These are phyloP conservation scores for Xerocomus nothofagi DNA, from an alignment of 1,284 basidiomycete species.

Conservation along the genomic window DNA sequence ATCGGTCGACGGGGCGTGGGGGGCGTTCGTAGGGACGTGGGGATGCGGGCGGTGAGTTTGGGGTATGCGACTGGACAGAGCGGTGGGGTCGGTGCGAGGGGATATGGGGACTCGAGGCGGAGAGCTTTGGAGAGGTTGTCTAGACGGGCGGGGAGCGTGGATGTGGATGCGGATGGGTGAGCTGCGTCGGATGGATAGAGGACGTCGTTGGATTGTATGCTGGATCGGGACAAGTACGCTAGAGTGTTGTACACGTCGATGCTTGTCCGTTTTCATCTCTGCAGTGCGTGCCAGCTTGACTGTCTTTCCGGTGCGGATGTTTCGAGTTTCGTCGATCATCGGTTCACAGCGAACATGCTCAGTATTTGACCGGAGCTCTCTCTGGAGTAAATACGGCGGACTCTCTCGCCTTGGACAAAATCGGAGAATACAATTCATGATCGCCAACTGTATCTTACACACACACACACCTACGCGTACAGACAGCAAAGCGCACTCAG, in stretches of 20 bases:
- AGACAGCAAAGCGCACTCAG: background rate
- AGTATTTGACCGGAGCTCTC: too few relatives aligned
- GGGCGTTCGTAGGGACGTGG: conserved; percentile 15
- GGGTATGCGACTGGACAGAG: conserved; percentile 23
- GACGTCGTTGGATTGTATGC: too few relatives aligned
- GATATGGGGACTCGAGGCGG: conserved; percentile 23
- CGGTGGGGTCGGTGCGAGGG: conserved; percentile 2
- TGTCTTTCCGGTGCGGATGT: background rate
- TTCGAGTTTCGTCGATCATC: too few relatives aligned
- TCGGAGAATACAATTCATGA: too few relatives aligned
- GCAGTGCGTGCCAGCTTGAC: background rate
- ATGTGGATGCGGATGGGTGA: conserved; percentile 14
- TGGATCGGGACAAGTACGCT: too few relatives aligned
- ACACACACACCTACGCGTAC: background rate
- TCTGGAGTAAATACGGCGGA: too few relatives aligned
- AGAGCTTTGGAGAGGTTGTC: conserved; percentile 25
- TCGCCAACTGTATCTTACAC: too few relatives aligned
- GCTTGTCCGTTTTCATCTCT: conserved; percentile 8
- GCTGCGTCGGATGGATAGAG: background rate
- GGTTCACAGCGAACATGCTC: too few relatives aligned
- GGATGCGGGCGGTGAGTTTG: conserved; percentile 30
- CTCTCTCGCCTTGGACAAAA: too few relatives aligned
- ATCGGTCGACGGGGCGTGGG: background rate
- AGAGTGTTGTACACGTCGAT: conserved; percentile 4
- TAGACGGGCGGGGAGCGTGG: conserved; percentile 22